A percentile compares a stretch with the other conserved stretches of the same genome.
Evolutionary conservation across 2,329 filamentous ascomycete genomes (phyloP).

Genomic region (Alternaria ethzedia): DNA sequence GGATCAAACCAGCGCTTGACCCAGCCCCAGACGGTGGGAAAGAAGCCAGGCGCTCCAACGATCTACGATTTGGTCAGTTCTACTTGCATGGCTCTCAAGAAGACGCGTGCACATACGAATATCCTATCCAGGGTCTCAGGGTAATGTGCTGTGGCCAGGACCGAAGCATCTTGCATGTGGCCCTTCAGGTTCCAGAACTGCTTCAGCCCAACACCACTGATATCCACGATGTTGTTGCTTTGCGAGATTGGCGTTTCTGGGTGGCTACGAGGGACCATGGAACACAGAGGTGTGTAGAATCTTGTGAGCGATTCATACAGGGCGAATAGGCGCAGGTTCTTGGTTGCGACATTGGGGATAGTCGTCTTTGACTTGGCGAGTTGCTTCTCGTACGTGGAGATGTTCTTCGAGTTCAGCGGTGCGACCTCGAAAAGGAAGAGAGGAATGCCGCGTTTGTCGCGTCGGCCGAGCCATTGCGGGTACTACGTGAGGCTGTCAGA

Average conservation of each 20-base stretch:
- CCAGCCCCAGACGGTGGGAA: conserved; percentile 93
- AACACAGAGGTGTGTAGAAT: conserved; percentile 86
- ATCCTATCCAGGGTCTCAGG: conserved; percentile 90
- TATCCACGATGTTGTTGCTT: conserved; percentile 94
- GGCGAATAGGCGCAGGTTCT: conserved; percentile 85
- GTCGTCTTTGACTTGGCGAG: conserved; percentile 61
- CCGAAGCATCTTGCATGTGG: conserved; percentile 92
- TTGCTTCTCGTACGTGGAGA: conserved; percentile 77
- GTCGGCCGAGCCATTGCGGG: conserved; percentile 91
- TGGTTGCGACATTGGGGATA: conserved; percentile 71
- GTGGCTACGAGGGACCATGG: conserved; percentile 75
- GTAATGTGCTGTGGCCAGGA: conserved; percentile 89
- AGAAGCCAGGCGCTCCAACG: conserved; percentile 88
- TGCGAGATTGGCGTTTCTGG: conserved; percentile 86
- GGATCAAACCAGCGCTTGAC: conserved; percentile 92
- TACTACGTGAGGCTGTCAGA: conserved; percentile 63
- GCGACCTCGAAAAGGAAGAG: conserved; percentile 90
- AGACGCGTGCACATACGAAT: conserved; percentile 58
- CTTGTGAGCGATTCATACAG: conserved; percentile 91
- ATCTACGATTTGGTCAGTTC: conserved; percentile 57
- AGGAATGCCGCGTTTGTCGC: conserved; percentile 89
- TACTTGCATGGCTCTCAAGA: not conserved
- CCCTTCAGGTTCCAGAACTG: conserved; percentile 95
- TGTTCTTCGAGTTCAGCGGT: conserved; percentile 80
- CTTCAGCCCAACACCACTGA: conserved; percentile 83